A percentile compares a stretch with the other conserved stretches of the same genome.
phyloP scores from a whole-genome alignment of 2,329 filamentous ascomycete genomes.

The Diaporthe sp. region DNA sequence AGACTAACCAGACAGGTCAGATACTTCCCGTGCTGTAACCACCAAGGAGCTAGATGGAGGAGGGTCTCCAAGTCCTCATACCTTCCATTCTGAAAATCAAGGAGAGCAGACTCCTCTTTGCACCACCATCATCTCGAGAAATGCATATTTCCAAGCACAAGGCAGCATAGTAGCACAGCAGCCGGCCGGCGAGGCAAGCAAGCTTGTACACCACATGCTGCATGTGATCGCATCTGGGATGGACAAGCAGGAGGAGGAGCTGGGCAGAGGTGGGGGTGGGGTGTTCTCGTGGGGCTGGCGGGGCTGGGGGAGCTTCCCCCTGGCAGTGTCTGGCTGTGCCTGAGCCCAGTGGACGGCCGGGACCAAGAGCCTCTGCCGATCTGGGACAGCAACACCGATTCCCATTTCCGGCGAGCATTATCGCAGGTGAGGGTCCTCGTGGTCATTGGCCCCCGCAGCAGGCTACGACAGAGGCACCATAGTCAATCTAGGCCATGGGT shows the following conservation, averaged over 20 bases:
- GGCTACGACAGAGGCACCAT: neutral
- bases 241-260: neutral
- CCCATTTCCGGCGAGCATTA: slow-evolving; percentile 27
- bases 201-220: neutral
- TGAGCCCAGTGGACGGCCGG: neutral
- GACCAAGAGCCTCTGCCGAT: slow-evolving; percentile 27
- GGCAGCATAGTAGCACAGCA: neutral
- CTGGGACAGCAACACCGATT: slow-evolving; percentile 28
- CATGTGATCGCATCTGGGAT: neutral
- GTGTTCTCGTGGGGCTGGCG: slow-evolving; percentile 2
- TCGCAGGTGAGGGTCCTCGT: slow-evolving; percentile 12
- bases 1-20: neutral
- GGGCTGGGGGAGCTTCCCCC: slow-evolving; percentile 6
- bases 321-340: neutral
- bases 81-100: neutral
- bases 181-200: neutral
- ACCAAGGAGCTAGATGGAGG: too few relatives aligned
- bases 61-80: neutral
- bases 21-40: neutral
- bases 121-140: too few relatives aligned
- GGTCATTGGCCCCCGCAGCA: neutral
- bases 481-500: neutral
- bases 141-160: neutral
- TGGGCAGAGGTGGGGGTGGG: slow-evolving; percentile 27
- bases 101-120: neutral